phyloP scores from a whole-genome alignment of 495 filamentous ascomycete genomes.

The Tetracladium setigerum region DNA sequence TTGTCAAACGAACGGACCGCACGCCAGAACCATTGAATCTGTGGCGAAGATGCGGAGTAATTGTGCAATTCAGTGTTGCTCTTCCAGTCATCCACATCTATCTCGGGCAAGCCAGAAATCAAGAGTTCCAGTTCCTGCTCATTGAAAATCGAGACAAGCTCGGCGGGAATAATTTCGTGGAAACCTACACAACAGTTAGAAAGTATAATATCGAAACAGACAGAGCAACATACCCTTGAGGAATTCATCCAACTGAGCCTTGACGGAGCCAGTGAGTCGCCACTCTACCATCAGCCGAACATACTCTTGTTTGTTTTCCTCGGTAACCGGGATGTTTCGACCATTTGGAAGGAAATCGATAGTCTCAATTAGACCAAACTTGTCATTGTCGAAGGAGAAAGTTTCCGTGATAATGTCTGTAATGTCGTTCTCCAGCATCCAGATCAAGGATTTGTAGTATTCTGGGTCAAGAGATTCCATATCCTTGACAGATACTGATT shows the following conservation, averaged over 20 bases:
- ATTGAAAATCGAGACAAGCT: slow-evolving; percentile 95
- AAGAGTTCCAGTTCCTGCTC: slow-evolving; percentile 95
- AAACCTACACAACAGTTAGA: slow-evolving; percentile 51
- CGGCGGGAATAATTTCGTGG: slow-evolving; percentile 94
- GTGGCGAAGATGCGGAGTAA: slow-evolving; percentile 86
- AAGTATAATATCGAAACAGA: neutral
- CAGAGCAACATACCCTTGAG: slow-evolving; percentile 59
- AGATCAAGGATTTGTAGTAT: slow-evolving; percentile 97
- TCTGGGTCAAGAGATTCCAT: slow-evolving; percentile 99
- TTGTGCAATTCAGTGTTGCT: slow-evolving; percentile 98
- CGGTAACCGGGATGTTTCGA: slow-evolving; percentile 85
- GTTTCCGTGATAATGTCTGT: slow-evolving; percentile 98
- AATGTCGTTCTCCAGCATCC: slow-evolving; percentile 98
- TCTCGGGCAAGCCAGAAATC: slow-evolving; percentile 94
- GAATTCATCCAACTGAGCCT: slow-evolving; percentile 93
- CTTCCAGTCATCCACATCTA: slow-evolving; percentile 99
- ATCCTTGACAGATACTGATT: slow-evolving; percentile 93
- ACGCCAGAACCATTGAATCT: slow-evolving; percentile 99
- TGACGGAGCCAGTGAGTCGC: slow-evolving; percentile 81
- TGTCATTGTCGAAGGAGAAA: slow-evolving; percentile 87
- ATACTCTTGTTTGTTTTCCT: slow-evolving; percentile 98
- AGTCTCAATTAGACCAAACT: slow-evolving; percentile 80
- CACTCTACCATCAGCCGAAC: slow-evolving; percentile 91
- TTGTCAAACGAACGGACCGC: slow-evolving; percentile 97
- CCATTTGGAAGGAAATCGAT: slow-evolving; percentile 85